Evolutionary conservation across 179 eudicot species (phyloP).

Genomic region (Gypsophila paniculata): DNA sequence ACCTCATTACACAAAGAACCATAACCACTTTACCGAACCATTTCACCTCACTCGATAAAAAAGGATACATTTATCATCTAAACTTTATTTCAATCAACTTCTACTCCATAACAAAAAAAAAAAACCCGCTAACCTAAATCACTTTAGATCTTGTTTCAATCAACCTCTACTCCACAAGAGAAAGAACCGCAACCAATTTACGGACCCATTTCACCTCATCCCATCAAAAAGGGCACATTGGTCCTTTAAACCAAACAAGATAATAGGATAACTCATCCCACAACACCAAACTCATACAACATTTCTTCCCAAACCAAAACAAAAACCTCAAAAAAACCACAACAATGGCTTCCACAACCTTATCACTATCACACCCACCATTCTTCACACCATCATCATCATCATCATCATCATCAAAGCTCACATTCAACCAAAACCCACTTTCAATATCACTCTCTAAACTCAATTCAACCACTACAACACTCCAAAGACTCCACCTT

Average conservation of each 20-base stretch:
- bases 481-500: constrained; percentile 32
- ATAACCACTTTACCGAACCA: no score
- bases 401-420: constrained; percentile 26
- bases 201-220: no score
- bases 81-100: no score
- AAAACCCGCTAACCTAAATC: no score
- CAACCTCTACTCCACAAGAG: no score
- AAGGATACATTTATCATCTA: no score
- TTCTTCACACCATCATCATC: constrained; percentile 33
- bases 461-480: constrained; percentile 28
- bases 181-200: no score
- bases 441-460: constrained; percentile 30
- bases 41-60: no score
- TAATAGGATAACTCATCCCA: constrained; percentile 20
- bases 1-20: no score
- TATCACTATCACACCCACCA: not conserved
- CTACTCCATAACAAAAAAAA: no score
- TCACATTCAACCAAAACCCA: constrained; percentile 33
- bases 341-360: constrained; percentile 41
- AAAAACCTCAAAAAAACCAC: constrained; percentile 15
- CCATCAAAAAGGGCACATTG: not conserved
- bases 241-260: constrained; percentile 16
- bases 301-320: not conserved
- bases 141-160: no score
- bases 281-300: no score